These are phyloP conservation scores for Ceratobasidium sp. DNA, from an alignment of 1,284 basidiomycete species.

Conservation along the genomic window DNA sequence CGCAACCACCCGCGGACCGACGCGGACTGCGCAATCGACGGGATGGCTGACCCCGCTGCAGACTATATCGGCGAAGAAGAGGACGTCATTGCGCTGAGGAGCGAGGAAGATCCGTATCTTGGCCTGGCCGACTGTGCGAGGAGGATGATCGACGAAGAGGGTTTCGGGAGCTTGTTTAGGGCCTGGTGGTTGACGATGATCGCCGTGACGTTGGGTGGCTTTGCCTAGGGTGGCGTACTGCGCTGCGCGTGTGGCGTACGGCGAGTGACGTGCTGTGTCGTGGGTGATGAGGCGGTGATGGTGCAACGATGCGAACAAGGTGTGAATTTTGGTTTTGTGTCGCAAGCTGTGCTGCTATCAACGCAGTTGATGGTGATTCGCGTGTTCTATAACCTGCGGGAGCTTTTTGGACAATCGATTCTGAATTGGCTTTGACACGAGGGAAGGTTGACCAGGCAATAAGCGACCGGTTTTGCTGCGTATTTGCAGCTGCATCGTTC, in stretches of 20 bases:
- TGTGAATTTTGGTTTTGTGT: constrained; percentile 1
- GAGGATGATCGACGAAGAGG: constrained; percentile 87
- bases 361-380: neutral
- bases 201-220: constrained; percentile 65
- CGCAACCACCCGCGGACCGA: constrained; percentile 82
- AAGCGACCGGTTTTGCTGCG: no score
- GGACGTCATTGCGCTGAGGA: constrained; percentile 87
- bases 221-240: neutral
- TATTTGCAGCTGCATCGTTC: no score
- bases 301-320: neutral
- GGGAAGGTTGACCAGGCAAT: neutral
- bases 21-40: constrained; percentile 44
- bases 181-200: constrained; percentile 90
- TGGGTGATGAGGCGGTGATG: no score
- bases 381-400: neutral
- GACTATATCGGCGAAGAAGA: constrained; percentile 84
- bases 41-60: constrained; percentile 58
- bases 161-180: constrained; percentile 80
- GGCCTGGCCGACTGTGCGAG: constrained; percentile 83
- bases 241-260: neutral
- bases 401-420: constrained; percentile 1
- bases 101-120: constrained; percentile 86
- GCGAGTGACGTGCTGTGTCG: no score
- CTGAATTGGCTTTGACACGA: constrained; percentile 10
- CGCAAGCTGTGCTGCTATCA: neutral